Percentiles rank a stretch among this genome's conserved stretches.
Evolutionary conservation across 2,329 filamentous ascomycete species (phyloP).

Genomic region (Nigrospora sphaerica): DNA sequence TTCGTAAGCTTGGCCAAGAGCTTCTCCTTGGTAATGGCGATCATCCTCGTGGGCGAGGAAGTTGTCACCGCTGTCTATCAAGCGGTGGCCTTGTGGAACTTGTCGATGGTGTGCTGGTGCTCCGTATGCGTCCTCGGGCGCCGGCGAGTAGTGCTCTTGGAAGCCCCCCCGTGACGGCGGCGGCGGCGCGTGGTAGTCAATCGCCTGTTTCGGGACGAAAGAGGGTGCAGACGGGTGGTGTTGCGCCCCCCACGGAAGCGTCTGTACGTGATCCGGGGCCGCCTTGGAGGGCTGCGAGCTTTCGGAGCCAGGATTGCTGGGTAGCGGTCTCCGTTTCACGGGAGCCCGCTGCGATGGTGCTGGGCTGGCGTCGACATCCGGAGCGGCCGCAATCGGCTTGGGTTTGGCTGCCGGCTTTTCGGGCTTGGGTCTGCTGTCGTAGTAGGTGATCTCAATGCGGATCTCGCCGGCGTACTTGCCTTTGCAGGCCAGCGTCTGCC

Average conservation of each 20-base stretch:
- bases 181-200: slow-evolving; percentile 41
- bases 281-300: slow-evolving; percentile 33
- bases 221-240: slow-evolving; percentile 29
- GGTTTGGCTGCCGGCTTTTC: slow-evolving; percentile 60
- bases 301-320: slow-evolving; percentile 65
- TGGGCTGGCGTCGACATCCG: slow-evolving; percentile 16
- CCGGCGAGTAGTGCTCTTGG: slow-evolving; percentile 28
- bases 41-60: slow-evolving; percentile 18
- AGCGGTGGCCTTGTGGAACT: slow-evolving; percentile 22
- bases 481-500: slow-evolving; percentile 81
- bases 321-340: slow-evolving; percentile 78
- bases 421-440: slow-evolving; percentile 77
- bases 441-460: slow-evolving; percentile 91
- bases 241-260: slow-evolving; percentile 37
- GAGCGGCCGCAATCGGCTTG: slow-evolving; percentile 30
- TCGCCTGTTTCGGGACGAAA: slow-evolving; percentile 38
- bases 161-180: slow-evolving; percentile 23
- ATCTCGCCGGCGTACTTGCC: slow-evolving; percentile 96
- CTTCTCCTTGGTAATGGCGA: slow-evolving; percentile 23
- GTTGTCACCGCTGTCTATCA: slow-evolving; percentile 13
- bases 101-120: slow-evolving; percentile 31
- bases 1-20: slow-evolving; percentile 21
- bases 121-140: slow-evolving; percentile 19
- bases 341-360: slow-evolving; percentile 37
- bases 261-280: slow-evolving; percentile 35